Percentiles rank a stretch among this genome's conserved stretches.
Conservation (phyloP, 2,329 filamentous ascomycete genomes). For the Nemania diffusa region DNA sequence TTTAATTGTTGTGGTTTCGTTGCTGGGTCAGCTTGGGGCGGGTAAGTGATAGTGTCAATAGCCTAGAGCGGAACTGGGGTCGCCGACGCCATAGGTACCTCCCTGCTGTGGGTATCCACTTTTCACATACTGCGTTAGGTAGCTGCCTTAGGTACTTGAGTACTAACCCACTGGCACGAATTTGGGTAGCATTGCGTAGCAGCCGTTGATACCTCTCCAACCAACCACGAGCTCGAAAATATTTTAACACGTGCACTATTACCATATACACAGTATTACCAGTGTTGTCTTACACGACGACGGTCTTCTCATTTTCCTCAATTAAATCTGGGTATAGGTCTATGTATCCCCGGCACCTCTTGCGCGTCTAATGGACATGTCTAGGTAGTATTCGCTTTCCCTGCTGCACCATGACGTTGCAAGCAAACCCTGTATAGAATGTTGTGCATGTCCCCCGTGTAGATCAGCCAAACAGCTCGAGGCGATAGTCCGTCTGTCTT, state of each 20-base stretch:
- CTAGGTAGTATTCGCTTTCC: neutral
- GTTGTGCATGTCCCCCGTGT: neutral
- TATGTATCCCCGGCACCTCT: conserved; percentile 15
- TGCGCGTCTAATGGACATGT: conserved; percentile 3
- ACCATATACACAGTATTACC: neutral
- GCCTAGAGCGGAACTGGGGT: conserved; percentile 4
- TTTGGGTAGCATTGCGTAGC: too few relatives aligned
- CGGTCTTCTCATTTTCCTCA: neutral
- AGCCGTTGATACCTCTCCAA: too few relatives aligned
- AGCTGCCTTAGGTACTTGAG: neutral
- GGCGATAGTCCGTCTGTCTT: neutral
- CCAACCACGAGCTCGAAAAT: too few relatives aligned
- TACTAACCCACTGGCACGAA: too few relatives aligned
- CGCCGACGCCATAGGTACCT: too few relatives aligned
- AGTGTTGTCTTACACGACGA: neutral
- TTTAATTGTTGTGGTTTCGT: conserved; percentile 34
- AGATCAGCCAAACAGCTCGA: neutral
- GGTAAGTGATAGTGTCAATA: neutral
- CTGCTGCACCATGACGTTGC: neutral
- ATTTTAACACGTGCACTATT: neutral
- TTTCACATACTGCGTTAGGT: neutral
- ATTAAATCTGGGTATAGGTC: conserved; percentile 11
- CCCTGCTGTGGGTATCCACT: too few relatives aligned
- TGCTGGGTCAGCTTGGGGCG: conserved; percentile 34
- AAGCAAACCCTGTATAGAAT: neutral